Percentiles rank a stretch among this genome's conserved stretches.
These are phyloP conservation scores for Schizochytrium sp. DNA, from an alignment of 108 stramenopile genomes.

Conservation along the genomic window DNA sequence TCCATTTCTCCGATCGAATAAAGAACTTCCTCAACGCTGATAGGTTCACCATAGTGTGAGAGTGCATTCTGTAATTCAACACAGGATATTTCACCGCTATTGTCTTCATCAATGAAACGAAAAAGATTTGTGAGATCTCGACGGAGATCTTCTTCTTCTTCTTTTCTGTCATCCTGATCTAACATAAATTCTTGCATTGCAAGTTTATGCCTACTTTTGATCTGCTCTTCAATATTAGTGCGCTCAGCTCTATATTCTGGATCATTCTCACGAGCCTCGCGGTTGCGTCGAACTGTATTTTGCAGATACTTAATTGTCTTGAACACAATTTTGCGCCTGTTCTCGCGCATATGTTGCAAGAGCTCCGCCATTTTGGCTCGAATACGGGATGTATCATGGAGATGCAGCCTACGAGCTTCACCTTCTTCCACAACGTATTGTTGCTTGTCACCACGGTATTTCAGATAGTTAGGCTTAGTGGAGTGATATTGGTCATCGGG, in stretches of 20 bases:
- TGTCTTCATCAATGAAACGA: constrained; percentile 47
- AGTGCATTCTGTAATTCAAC: constrained; percentile 41
- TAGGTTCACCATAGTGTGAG: constrained; percentile 17
- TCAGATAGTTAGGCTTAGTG: neutral
- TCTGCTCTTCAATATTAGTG: neutral
- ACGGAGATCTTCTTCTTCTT: constrained; percentile 1
- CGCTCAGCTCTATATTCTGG: neutral
- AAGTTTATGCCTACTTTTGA: neutral
- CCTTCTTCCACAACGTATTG: neutral
- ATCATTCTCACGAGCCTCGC: constrained; percentile 16
- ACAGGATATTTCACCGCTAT: constrained; percentile 58
- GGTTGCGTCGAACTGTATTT: neutral
- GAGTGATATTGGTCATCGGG: constrained; percentile 9
- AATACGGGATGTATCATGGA: constrained; percentile 12
- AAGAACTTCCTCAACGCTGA: constrained; percentile 42
- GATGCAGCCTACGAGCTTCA: constrained; percentile 13
- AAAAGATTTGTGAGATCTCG: constrained; percentile 48
- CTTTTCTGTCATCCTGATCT: constrained; percentile 26
- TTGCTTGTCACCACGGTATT: constrained; percentile 13
- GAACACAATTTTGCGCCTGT: constrained; percentile 5
- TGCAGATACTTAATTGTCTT: neutral
- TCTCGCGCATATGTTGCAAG: constrained; percentile 26
- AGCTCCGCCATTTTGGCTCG: constrained; percentile 36
- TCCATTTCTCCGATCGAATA: constrained; percentile 60
- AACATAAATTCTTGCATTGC: neutral